Conservation (phyloP, 768 basidiomycete species). For the Boletus edulis region DNA sequence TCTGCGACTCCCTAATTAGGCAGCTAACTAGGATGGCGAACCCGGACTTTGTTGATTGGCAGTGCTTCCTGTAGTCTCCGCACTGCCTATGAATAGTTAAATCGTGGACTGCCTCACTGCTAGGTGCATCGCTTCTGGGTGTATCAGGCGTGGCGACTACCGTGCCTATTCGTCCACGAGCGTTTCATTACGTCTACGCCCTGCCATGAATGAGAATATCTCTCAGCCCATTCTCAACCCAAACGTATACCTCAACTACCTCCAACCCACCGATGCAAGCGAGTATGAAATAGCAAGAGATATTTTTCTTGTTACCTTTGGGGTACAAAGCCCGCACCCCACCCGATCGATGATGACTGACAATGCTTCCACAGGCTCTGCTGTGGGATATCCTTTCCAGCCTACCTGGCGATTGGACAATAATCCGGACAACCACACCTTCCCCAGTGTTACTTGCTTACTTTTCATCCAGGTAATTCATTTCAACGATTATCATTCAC, state of each 20-base stretch:
- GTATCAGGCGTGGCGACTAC: too few relatives aligned
- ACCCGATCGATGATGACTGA: neutral
- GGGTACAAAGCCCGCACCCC: slow-evolving; percentile 5
- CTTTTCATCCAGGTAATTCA: slow-evolving; percentile 20
- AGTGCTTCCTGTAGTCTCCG: too few relatives aligned
- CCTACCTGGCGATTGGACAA: slow-evolving; percentile 16
- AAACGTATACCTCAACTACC: slow-evolving; percentile 26
- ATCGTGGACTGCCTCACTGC: neutral
- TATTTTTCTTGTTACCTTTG: slow-evolving; percentile 18
- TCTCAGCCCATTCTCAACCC: slow-evolving; percentile 19
- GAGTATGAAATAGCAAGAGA: slow-evolving; percentile 20
- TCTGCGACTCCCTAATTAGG: neutral
- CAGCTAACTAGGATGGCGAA: neutral
- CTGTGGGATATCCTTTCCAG: slow-evolving; percentile 27
- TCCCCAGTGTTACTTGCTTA: slow-evolving; percentile 22
- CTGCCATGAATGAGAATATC: slow-evolving; percentile 1
- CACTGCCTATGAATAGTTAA: neutral
- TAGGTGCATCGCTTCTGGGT: neutral
- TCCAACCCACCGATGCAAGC: slow-evolving; percentile 16
- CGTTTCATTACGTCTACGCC: too few relatives aligned
- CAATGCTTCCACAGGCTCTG: slow-evolving; percentile 14
- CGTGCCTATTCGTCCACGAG: too few relatives aligned
- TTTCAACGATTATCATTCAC: neutral
- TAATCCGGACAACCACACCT: slow-evolving; percentile 13
- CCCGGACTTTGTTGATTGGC: too few relatives aligned